Evolutionary conservation across 1,284 basidiomycete species (phyloP).

Genomic region (Pyrrhoderma lamaoense): DNA sequence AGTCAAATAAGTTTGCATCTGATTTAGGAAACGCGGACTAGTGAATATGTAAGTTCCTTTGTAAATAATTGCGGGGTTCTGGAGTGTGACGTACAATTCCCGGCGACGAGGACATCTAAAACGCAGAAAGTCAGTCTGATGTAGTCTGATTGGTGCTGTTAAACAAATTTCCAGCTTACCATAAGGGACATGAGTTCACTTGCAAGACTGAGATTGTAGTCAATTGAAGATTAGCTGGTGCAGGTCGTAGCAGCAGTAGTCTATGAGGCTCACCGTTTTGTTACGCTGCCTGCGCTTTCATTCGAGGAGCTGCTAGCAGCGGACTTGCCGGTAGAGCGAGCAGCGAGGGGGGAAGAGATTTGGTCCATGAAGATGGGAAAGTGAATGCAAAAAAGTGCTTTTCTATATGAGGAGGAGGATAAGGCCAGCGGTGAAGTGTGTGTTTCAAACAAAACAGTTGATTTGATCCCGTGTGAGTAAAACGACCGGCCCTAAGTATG

Average conservation of each 20-base stretch:
- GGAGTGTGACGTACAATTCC: constrained; percentile 58
- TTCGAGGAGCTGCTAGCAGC: constrained; percentile 41
- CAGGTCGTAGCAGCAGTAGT: neutral
- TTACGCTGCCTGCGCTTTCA: constrained; percentile 65
- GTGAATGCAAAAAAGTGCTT: constrained; percentile 4
- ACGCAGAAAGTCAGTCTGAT: neutral
- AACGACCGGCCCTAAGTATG: neutral
- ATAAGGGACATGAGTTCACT: constrained; percentile 81
- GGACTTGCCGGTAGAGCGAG: constrained; percentile 49
- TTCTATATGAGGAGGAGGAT: neutral
- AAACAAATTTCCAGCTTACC: constrained; percentile 34
- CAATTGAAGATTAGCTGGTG: neutral
- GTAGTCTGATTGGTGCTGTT: neutral
- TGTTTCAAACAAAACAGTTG: constrained; percentile 3
- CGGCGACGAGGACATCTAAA: constrained; percentile 76
- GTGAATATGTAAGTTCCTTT: neutral
- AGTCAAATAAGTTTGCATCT: constrained; percentile 76
- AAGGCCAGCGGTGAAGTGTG: neutral
- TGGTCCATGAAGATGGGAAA: constrained; percentile 50
- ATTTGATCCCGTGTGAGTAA: neutral
- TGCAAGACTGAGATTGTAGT: constrained; percentile 42
- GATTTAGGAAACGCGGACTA: constrained; percentile 81
- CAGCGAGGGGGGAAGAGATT: constrained; percentile 56
- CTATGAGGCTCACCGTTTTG: constrained; percentile 55
- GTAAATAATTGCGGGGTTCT: neutral